Conservation (phyloP, 768 basidiomycete genomes). For the Boletus tylopilopsis region DNA sequence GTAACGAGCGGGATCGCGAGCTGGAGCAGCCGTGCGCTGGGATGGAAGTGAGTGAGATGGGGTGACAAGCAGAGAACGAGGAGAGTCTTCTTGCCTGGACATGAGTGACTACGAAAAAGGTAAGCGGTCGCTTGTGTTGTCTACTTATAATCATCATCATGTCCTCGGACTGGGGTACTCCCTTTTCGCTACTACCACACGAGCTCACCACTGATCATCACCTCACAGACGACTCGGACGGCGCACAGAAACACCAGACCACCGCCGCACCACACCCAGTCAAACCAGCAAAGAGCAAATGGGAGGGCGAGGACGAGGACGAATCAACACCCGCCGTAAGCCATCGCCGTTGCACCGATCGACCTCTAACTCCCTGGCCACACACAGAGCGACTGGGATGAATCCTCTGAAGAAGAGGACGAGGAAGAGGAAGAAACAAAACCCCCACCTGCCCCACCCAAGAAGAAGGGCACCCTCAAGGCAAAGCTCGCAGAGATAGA, state of each 20-base stretch:
- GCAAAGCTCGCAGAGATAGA: slow-evolving; percentile 92
- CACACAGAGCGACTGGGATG: slow-evolving; percentile 92
- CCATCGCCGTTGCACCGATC: background rate
- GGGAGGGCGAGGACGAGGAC: slow-evolving; percentile 92
- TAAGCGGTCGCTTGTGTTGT: too few relatives aligned
- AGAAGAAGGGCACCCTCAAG: slow-evolving; percentile 92
- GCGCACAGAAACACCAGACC: slow-evolving; percentile 21
- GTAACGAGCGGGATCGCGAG: slow-evolving; percentile 61
- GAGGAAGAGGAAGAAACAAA: slow-evolving; percentile 63
- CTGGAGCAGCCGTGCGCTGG: slow-evolving; percentile 43
- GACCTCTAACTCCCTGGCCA: slow-evolving; percentile 5
- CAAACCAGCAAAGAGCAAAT: slow-evolving; percentile 54
- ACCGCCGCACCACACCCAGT: slow-evolving; percentile 20
- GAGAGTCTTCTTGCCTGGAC: too few relatives aligned
- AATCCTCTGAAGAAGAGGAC: slow-evolving; percentile 67
- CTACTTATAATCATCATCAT: slow-evolving; percentile 23
- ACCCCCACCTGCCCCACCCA: slow-evolving; percentile 48
- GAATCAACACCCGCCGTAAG: slow-evolving; percentile 73
- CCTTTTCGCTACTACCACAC: slow-evolving; percentile 1
- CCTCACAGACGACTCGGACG: slow-evolving; percentile 38
- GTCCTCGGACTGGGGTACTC: slow-evolving; percentile 50
- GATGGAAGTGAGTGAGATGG: background rate
- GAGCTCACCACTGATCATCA: slow-evolving; percentile 21
- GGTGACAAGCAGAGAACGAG: too few relatives aligned
- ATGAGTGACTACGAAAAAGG: too few relatives aligned